Percentiles rank a stretch among this genome's conserved stretches.
phyloP scores from a whole-genome alignment of 768 basidiomycete genomes.

The Russula earlei region DNA sequence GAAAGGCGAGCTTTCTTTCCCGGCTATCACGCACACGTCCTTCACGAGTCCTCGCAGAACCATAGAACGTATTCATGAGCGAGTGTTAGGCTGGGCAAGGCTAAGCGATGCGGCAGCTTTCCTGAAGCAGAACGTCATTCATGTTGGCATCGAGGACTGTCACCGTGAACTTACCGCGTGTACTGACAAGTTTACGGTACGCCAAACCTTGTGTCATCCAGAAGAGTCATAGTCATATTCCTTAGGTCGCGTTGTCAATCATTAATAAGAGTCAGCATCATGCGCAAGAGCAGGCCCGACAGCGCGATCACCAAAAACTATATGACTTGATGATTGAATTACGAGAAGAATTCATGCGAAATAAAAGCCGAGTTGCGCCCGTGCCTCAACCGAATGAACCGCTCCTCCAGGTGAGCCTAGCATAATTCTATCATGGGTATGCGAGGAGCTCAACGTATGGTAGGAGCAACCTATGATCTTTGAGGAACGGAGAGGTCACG shows the following conservation, averaged over 20 bases:
- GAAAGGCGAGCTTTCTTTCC: background rate
- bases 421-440: background rate
- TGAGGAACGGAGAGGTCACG: background rate
- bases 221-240: background rate
- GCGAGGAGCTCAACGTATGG: background rate
- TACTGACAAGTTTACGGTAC: slow-evolving; percentile 31
- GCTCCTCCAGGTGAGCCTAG: background rate
- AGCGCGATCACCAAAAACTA: background rate
- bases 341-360: background rate
- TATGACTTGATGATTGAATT: background rate
- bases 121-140: slow-evolving; percentile 32
- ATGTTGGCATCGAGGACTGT: slow-evolving; percentile 32
- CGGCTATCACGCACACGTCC: background rate
- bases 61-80: background rate
- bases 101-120: slow-evolving; percentile 17
- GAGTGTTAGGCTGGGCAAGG: background rate
- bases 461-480: background rate
- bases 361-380: background rate
- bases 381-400: background rate
- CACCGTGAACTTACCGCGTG: slow-evolving; percentile 32
- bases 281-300: background rate
- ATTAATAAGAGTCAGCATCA: background rate
- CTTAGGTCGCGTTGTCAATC: background rate
- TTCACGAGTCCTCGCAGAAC: background rate
- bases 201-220: slow-evolving; percentile 1